These are phyloP conservation scores for Tolypocladium amazonense DNA, from an alignment of 2,329 filamentous ascomycete species.

Conservation along the genomic window DNA sequence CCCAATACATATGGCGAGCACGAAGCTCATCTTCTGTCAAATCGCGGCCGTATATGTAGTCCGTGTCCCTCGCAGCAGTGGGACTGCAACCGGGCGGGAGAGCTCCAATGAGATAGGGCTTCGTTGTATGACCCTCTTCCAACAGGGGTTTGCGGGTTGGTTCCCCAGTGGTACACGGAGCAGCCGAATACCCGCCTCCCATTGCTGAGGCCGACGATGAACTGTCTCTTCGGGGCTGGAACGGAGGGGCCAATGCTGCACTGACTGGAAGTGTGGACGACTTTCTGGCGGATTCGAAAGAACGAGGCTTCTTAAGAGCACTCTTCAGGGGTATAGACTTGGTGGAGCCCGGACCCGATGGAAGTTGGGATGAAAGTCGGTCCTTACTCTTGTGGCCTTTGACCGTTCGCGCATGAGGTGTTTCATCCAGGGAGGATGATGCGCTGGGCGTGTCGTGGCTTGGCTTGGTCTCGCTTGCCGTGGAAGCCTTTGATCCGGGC, in stretches of 20 bases:
- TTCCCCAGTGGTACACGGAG: background rate
- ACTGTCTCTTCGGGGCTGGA: conserved; percentile 28
- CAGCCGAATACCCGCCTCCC: conserved; percentile 1
- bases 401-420: conserved; percentile 2
- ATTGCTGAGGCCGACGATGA: conserved; percentile 6
- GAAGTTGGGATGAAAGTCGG: conserved; percentile 7
- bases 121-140: conserved; percentile 4
- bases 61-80: conserved; percentile 29
- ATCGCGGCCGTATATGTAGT: conserved; percentile 45
- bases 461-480: conserved; percentile 6
- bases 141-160: conserved; percentile 3
- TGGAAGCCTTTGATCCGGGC: conserved; percentile 4
- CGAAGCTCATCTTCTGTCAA: conserved; percentile 48
- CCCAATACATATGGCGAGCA: conserved; percentile 52
- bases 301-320: conserved; percentile 5
- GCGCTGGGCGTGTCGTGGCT: conserved; percentile 5
- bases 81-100: conserved; percentile 33
- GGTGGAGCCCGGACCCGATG: conserved; percentile 15
- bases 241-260: conserved; percentile 38
- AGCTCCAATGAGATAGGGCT: conserved; percentile 45
- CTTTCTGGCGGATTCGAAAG: conserved; percentile 17
- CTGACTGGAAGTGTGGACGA: conserved; percentile 29
- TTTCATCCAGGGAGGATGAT: conserved; percentile 7
- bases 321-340: conserved; percentile 14
- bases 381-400: conserved; percentile 6